These are phyloP conservation scores for Striga hermonthica DNA, from an alignment of 305 asterid genomes.

Conservation along the genomic window DNA sequence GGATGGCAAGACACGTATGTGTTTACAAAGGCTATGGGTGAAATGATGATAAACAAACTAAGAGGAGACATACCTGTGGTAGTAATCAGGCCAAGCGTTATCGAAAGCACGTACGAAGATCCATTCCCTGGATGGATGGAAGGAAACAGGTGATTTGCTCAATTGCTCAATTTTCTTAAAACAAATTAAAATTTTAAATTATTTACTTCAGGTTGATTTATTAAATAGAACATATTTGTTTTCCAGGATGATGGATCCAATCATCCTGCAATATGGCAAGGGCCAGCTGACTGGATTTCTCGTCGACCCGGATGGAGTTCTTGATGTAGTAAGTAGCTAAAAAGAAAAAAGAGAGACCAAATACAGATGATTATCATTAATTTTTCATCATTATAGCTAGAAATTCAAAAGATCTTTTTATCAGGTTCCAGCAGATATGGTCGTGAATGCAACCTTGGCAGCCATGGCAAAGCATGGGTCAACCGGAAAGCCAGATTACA, in stretches of 20 bases:
- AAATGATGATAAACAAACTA: conserved; percentile 81
- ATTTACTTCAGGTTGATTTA: conserved; percentile 5
- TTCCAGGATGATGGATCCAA: conserved; percentile 99
- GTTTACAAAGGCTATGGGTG: conserved; percentile 98
- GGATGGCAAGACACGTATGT: conserved; percentile 99
- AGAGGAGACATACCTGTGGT: conserved; percentile 85
- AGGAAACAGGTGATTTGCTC: conserved; percentile 66
- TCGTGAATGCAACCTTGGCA: conserved; percentile 89
- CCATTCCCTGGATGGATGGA: conserved; percentile 99
- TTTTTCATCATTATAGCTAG: too few species aligned
- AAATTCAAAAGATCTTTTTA: conserved; percentile 20
- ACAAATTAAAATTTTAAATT: neutral
- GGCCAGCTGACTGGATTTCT: conserved; percentile 91
- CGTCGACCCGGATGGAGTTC: conserved; percentile 84
- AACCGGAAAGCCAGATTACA: conserved; percentile 60
- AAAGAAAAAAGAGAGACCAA: too few species aligned
- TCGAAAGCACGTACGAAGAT: conserved; percentile 96
- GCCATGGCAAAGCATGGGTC: conserved; percentile 94
- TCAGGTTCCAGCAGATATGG: conserved; percentile 99
- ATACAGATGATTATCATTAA: neutral
- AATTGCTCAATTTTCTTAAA: neutral
- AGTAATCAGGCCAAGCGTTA: conserved; percentile 85
- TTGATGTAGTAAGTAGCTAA: conserved; percentile 77
- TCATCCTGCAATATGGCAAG: conserved; percentile 82
- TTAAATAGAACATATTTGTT: conserved; percentile 2